Percentiles rank a stretch among this genome's conserved stretches.
phyloP scores from a whole-genome alignment of 164 flowering plant species.

The Umbilicus rupestris region DNA sequence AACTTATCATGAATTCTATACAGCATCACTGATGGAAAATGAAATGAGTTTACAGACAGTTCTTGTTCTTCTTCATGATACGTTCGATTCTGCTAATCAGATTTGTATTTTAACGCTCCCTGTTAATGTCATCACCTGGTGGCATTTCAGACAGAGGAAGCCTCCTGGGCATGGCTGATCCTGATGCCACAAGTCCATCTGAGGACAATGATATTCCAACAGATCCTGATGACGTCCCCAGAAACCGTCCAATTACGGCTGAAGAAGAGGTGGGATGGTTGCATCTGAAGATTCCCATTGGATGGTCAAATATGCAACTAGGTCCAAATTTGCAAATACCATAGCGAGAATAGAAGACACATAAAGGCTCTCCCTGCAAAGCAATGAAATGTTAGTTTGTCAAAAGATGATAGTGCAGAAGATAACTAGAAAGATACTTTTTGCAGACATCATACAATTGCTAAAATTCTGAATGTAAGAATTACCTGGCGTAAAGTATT shows the following conservation, averaged over 20 bases:
- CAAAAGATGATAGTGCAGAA: not conserved
- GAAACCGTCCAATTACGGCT: conserved; percentile 37
- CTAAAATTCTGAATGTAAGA: not conserved
- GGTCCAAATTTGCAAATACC: conserved; percentile 98
- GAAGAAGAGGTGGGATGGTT: conserved; percentile 47
- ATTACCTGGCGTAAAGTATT: conserved; percentile 92
- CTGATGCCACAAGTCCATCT: conserved; percentile 54
- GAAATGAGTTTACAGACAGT: conserved; percentile 52
- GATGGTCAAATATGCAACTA: conserved; percentile 98
- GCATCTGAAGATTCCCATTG: conserved; percentile 62
- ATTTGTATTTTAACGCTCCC: conserved; percentile 33
- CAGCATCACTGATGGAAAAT: conserved; percentile 41
- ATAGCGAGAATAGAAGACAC: conserved; percentile 88
- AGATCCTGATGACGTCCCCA: conserved; percentile 61
- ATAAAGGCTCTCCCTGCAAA: conserved; percentile 83
- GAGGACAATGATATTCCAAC: conserved; percentile 43
- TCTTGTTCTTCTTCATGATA: conserved; percentile 18
- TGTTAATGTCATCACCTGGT: conserved; percentile 52
- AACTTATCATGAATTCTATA: conserved; percentile 40
- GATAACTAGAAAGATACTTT: not conserved
- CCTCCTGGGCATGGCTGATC: conserved; percentile 40
- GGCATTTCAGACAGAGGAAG: conserved; percentile 60
- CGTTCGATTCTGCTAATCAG: conserved; percentile 19
- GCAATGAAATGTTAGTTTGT: not conserved
- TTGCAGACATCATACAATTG: not conserved